Evolutionary conservation across 352 stramenopile species (phyloP).

Genomic region (Globisporangium camurandrum): DNA sequence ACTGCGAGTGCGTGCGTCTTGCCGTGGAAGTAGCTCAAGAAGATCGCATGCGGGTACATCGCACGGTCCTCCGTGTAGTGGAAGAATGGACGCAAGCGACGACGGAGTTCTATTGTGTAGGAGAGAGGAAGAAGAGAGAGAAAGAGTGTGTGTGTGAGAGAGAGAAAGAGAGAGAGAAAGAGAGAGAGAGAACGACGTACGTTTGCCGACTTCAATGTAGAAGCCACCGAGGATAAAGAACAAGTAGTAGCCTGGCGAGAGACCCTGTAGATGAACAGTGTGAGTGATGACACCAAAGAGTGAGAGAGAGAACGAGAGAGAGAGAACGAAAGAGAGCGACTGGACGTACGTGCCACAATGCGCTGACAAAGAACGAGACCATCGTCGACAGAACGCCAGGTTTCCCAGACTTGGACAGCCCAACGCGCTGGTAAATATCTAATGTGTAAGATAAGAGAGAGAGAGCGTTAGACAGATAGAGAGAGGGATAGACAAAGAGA

Average conservation of each 20-base stretch:
- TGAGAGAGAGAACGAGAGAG: constrained; percentile 1
- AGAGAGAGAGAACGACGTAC: constrained; percentile 19
- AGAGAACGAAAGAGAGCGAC: constrained; percentile 7
- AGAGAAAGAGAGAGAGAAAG: neutral
- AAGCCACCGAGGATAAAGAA: constrained; percentile 82
- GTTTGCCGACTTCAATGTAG: constrained; percentile 84
- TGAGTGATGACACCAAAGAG: neutral
- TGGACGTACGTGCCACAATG: constrained; percentile 71
- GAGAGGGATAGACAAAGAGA: neutral
- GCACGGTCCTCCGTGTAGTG: constrained; percentile 83
- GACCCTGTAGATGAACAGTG: constrained; percentile 26
- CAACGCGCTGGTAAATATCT: constrained; percentile 85
- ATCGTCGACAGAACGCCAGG: constrained; percentile 66
- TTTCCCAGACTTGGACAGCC: constrained; percentile 74
- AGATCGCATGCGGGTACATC: constrained; percentile 71
- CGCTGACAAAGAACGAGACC: constrained; percentile 74
- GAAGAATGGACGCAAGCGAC: constrained; percentile 66
- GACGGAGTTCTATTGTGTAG: constrained; percentile 66
- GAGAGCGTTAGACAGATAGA: neutral
- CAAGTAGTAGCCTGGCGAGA: constrained; percentile 83
- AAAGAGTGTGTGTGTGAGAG: neutral
- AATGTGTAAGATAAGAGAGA: neutral
- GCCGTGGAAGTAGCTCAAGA: constrained; percentile 71
- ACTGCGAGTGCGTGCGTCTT: constrained; percentile 68
- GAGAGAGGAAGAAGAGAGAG: constrained; percentile 1